Evolutionary conservation across 1,139 yeast genomes (phyloP), one percentile per base, ranked within the genome.

Genomic region (Kodamaea arcana): DNA sequence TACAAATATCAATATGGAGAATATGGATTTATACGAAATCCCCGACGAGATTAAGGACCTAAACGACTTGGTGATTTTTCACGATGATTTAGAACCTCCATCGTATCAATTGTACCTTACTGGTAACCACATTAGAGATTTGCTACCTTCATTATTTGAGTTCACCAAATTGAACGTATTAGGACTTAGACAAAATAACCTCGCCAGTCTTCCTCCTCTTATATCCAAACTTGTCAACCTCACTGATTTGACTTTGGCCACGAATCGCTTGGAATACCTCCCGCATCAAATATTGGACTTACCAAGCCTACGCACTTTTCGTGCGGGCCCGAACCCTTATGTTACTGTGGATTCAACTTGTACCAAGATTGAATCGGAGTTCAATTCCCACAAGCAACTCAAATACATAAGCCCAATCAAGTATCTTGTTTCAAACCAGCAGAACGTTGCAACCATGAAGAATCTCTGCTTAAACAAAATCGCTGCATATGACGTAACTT

Each of bases 31-130:
- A 29, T 54, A 51, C 5, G 58, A 61, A 4, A 54, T 80, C 2
- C 85, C 87, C 0, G 70, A 65, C 30, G 81, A 76, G 36, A 62
- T 79, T 33, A 67, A 61, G 20, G 86, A 80, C 47, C 56, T 79
- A 44, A 62, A 65, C 42, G 65, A 75, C 37, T 56, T 77, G 44
- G 74, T 75, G 7, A 52, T 65, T 9, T 58, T 63, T 40, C 54
- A 54, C 17, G 37, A 42, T 11, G 64, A 59, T 3, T 44, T 51
- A 3, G 51, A 52, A n/a, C 62, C 64, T 11, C 60, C 57, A 1
- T 56, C 59, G 29, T 63, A 65, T 15, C 73, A 74, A 37, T 50
- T 80, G 13, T 75, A 71, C 47, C 65, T 80, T 7, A 58, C 74
- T 3, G 62, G 69, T 34, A 81, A 81, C 51, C 48, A 54, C n/a